These are phyloP conservation scores for Colletotrichum orbiculare DNA, from an alignment of 2,329 filamentous ascomycete genomes.

Conservation along the genomic window DNA sequence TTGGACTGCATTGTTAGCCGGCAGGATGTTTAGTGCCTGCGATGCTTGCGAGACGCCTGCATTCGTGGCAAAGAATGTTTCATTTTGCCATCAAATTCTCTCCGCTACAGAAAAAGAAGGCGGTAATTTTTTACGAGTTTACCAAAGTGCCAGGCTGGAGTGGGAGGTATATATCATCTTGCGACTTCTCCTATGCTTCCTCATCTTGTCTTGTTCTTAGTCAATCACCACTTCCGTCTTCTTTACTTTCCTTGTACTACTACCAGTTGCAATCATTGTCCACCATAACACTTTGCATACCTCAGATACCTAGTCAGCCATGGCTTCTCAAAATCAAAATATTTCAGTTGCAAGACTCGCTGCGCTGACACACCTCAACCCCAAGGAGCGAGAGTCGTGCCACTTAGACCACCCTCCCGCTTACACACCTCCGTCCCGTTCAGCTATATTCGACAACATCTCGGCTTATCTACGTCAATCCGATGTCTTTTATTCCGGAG, in stretches of 20 bases:
- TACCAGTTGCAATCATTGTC: neutral
- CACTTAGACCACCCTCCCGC: constrained; percentile 33
- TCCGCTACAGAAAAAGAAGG: too few relatives aligned
- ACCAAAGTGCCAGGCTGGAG: neutral
- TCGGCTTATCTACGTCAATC: constrained; percentile 45
- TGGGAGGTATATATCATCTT: neutral
- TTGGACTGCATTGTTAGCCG: neutral
- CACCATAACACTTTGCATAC: neutral
- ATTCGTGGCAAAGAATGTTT: neutral
- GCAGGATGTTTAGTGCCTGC: neutral
- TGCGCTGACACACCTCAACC: neutral
- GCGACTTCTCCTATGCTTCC: neutral
- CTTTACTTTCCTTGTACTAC: neutral
- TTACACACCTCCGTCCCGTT: constrained; percentile 46
- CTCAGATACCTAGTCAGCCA: neutral
- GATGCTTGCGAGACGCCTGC: neutral
- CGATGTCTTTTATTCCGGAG: neutral
- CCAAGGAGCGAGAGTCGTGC: constrained; percentile 13
- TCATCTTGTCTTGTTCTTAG: neutral
- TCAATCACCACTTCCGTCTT: neutral
- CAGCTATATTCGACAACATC: constrained; percentile 74
- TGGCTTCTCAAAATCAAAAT: constrained; percentile 1
- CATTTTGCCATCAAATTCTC: too few relatives aligned
- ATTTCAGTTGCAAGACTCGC: neutral
- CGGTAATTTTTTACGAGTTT: too few relatives aligned